Evolutionary conservation across 441 rosid species (phyloP).

Genomic region (Pelargonium myrrhifolium): DNA sequence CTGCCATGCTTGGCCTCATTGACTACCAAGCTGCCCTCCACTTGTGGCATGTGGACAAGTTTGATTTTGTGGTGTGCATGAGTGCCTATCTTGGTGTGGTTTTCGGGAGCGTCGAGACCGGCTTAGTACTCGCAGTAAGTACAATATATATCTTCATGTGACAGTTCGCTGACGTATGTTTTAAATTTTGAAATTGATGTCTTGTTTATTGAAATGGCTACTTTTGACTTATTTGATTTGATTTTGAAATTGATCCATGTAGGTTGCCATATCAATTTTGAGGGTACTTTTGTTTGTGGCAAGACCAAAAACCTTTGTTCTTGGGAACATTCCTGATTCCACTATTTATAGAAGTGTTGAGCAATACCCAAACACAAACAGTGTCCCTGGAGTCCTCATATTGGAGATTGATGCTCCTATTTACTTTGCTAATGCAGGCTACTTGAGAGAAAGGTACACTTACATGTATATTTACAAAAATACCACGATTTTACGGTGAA

Average conservation of each 20-base stretch:
- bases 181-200: no score
- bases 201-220: no score
- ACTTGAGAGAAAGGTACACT: constrained; percentile 76
- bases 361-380: constrained; percentile 55
- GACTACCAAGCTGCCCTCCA: constrained; percentile 79
- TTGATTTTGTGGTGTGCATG: constrained; percentile 73
- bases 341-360: constrained; percentile 60
- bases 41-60: constrained; percentile 76
- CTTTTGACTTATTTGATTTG: no score
- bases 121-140: constrained; percentile 69
- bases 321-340: constrained; percentile 78
- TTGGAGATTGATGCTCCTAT: constrained; percentile 86
- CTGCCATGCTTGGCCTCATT: constrained; percentile 92
- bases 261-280: constrained; percentile 71
- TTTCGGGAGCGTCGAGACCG: constrained; percentile 68
- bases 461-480: no score
- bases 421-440: constrained; percentile 80
- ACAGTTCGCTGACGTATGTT: no score
- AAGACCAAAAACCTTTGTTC: constrained; percentile 64
- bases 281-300: constrained; percentile 72
- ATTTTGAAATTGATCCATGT: no score
- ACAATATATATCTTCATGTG: no score
- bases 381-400: constrained; percentile 64
- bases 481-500: no score
- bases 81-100: constrained; percentile 74